Conservation (phyloP, 352 stramenopile species). For the Phytophthora cactorum region DNA sequence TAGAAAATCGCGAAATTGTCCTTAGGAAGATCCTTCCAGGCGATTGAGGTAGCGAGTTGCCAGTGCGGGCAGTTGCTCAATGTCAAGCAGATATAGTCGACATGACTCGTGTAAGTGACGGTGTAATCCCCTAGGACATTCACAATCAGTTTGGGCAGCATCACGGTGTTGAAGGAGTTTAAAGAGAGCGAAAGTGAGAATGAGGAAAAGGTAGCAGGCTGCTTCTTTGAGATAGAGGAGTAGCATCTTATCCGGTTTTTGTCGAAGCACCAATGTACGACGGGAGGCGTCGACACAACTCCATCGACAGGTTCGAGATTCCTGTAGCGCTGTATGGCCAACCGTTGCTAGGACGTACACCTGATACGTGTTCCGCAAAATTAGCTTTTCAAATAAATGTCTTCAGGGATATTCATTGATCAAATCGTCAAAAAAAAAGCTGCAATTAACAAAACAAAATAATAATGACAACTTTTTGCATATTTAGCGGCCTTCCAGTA, state of each 20-base stretch:
- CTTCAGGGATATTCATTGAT: no score
- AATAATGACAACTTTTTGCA: no score
- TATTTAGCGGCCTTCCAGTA: no score
- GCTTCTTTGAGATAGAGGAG: neutral
- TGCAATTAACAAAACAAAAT: no score
- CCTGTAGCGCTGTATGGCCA: neutral
- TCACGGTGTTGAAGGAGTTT: neutral
- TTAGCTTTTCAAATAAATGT: no score
- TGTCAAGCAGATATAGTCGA: neutral
- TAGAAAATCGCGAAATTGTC: constrained; percentile 1
- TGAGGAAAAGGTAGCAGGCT: neutral
- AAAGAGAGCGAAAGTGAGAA: neutral
- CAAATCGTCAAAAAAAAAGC: no score
- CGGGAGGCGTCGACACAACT: neutral
- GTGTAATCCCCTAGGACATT: neutral
- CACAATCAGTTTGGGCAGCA: neutral
- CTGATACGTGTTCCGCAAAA: no score
- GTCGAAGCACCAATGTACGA: neutral
- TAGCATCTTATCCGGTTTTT: neutral
- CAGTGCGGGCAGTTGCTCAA: neutral
- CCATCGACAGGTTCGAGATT: neutral
- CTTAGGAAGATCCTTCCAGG: neutral
- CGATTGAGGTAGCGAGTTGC: neutral
- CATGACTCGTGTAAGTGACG: neutral
- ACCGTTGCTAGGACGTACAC: no score